Evolutionary conservation across 2,329 filamentous ascomycete species (phyloP).

Genomic region (Xylaria sp.): DNA sequence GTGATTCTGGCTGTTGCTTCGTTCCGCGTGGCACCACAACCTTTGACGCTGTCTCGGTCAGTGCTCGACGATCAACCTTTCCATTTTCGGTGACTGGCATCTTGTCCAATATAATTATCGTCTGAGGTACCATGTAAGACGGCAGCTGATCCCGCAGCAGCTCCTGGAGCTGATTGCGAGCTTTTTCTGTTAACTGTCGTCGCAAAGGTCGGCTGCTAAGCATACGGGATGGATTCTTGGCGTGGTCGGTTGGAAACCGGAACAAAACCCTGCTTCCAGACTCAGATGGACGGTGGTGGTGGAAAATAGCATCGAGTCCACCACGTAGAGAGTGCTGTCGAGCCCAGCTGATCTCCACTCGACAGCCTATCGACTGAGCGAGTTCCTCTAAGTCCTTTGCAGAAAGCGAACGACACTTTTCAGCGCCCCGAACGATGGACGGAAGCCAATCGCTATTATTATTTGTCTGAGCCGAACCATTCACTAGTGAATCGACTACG

Average conservation of each 20-base stretch:
- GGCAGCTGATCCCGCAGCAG: constrained; percentile 6
- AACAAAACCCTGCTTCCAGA: constrained; percentile 9
- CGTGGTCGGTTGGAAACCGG: constrained; percentile 21
- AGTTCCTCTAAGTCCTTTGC: constrained; percentile 11
- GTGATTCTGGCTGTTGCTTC: constrained; percentile 4
- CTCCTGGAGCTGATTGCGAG: constrained; percentile 13
- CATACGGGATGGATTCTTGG: not conserved
- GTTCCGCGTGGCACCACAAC: not conserved
- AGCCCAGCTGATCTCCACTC: constrained; percentile 26
- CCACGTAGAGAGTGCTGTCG: constrained; percentile 19
- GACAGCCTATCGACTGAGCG: constrained; percentile 3
- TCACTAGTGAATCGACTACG: constrained; percentile 13
- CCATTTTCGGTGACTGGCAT: constrained; percentile 23
- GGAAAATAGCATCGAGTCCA: constrained; percentile 24
- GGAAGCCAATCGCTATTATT: constrained; percentile 16
- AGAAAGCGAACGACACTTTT: constrained; percentile 13
- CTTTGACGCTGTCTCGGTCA: not conserved
- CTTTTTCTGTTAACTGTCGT: constrained; percentile 6
- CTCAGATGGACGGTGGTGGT: not conserved
- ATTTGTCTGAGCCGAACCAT: not conserved
- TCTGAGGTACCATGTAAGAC: constrained; percentile 21
- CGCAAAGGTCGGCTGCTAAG: constrained; percentile 16
- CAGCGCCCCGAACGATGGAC: not conserved
- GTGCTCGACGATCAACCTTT: constrained; percentile 18
- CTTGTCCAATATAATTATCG: constrained; percentile 6